Base-by-base conservation (phyloP, 768 basidiomycete species). In the Scleroderma citrinum region DNA sequence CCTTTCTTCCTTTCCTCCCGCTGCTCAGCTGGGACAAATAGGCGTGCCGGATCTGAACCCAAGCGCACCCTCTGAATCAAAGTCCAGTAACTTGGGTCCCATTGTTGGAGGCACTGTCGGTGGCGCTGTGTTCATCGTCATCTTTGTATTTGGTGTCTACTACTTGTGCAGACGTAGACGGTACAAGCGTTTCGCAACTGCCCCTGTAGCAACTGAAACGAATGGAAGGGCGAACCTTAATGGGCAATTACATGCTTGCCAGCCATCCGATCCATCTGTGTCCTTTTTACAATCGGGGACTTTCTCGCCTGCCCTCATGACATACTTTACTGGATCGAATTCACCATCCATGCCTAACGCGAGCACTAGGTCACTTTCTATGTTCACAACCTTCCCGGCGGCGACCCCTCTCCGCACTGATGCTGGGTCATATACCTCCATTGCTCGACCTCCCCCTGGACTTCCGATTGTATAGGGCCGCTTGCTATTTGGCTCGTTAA, bases 51-150 rank as follows among this genome's bases (percentile, higher is more conserved):
- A 42, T 26, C 16, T 29, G 8, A 3, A 14, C 11, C 40, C 40
- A 29, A 26, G 5, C 16, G 24, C 19, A 21, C 3, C 40, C 7
- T 12, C 43, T 24, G 44, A 31, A 6, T 49, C 48, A 20, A 20
- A 47, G 3, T 50, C 49, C 29, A 20, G 3, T 7, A 3, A 50
- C 34, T 24, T 50, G 10, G 45, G 35, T 37, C 32, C 14, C 20
- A 48, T 50, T 34, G 35, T 50, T 21, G 49, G 49, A 2, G 45
- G 45, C n/a, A 36, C 46, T 17, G 11, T 50, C 7, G 46, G 49
- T 8, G 11, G 44, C 5, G 36, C 34, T 20, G 45, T 34, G n/a
- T 20, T 35, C 12, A 10, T 50, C 32, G 20, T 46, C n/a, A 26
- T 50, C 46, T 13, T 50, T 7, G 49, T 24, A 12, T 1, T 50